phyloP scores from a whole-genome alignment of 306 rosid species.

The Myrica gale region DNA sequence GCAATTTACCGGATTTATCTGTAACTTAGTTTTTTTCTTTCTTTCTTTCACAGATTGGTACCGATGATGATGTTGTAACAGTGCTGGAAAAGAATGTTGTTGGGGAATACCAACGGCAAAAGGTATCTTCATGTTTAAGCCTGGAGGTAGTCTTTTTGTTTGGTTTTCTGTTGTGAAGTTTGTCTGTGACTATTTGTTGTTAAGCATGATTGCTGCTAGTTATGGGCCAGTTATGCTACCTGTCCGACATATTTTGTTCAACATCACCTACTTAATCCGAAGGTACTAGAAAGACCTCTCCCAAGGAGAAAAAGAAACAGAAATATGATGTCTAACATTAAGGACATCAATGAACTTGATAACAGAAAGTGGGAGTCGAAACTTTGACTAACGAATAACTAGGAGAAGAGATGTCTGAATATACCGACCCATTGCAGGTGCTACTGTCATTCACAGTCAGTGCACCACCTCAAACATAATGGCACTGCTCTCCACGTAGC shows the following conservation, averaged over 20 bases:
- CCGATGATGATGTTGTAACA: slow-evolving; percentile 48
- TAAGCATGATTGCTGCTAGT: background rate
- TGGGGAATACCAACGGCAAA: slow-evolving; percentile 74
- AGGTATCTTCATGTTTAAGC: slow-evolving; percentile 46
- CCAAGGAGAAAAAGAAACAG: background rate
- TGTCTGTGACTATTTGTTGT: slow-evolving; percentile 3
- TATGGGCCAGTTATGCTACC: background rate
- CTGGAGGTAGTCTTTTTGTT: slow-evolving; percentile 1
- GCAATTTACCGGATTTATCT: background rate
- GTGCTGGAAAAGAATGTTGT: slow-evolving; percentile 70
- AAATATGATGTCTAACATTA: too few species aligned
- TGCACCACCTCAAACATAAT: background rate
- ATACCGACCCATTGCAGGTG: background rate
- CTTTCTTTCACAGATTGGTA: slow-evolving; percentile 60
- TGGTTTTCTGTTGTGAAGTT: background rate
- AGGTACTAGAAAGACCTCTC: background rate
- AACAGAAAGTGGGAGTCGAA: background rate
- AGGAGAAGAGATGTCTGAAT: background rate
- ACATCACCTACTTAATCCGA: background rate
- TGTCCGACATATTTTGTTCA: background rate
- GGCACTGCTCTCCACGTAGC: background rate
- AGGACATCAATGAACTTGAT: background rate
- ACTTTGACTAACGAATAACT: background rate
- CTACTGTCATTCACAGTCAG: background rate
- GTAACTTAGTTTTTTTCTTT: slow-evolving; percentile 13